Conservation (phyloP, 2,329 filamentous ascomycete genomes). For the Trichoderma sp. region DNA sequence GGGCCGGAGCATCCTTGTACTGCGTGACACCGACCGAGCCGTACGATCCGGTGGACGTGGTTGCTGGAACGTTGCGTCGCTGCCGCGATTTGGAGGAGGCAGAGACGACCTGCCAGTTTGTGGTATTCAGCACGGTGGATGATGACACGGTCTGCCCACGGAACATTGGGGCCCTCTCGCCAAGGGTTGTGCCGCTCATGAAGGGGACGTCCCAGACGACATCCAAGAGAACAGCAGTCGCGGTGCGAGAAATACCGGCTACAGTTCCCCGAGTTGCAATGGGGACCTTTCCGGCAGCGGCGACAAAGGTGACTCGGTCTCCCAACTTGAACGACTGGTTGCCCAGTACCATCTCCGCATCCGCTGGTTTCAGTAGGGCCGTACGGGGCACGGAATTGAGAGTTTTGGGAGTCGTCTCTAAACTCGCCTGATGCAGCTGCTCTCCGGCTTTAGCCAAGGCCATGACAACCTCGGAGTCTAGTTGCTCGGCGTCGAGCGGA, state of each 20-base stretch:
- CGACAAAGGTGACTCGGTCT: slow-evolving; percentile 88
- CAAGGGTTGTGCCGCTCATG: slow-evolving; percentile 93
- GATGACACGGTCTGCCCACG: slow-evolving; percentile 86
- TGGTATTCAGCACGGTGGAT: slow-evolving; percentile 85
- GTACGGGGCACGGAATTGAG: slow-evolving; percentile 79
- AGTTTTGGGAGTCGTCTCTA: slow-evolving; percentile 60
- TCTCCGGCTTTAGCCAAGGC: slow-evolving; percentile 76
- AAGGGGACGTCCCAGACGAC: slow-evolving; percentile 92
- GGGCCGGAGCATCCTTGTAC: slow-evolving; percentile 54
- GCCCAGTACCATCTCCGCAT: slow-evolving; percentile 89
- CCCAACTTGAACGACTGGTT: slow-evolving; percentile 81
- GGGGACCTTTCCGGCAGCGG: slow-evolving; percentile 89
- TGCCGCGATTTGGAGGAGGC: slow-evolving; percentile 52
- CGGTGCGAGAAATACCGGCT: slow-evolving; percentile 87
- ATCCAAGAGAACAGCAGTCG: slow-evolving; percentile 78
- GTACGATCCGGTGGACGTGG: slow-evolving; percentile 53
- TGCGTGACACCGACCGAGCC: slow-evolving; percentile 60
- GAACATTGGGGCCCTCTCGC: slow-evolving; percentile 88
- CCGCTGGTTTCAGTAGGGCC: slow-evolving; percentile 85
- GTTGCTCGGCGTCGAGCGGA: slow-evolving; percentile 92
- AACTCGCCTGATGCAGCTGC: slow-evolving; percentile 48
- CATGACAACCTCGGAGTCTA: slow-evolving; percentile 86
- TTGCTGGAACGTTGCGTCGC: slow-evolving; percentile 45
- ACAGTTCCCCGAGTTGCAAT: slow-evolving; percentile 90
- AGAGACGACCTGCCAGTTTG: slow-evolving; percentile 74